Base-by-base conservation (phyloP, 2,329 filamentous ascomycete genomes). In the Laburnicola sp. region DNA sequence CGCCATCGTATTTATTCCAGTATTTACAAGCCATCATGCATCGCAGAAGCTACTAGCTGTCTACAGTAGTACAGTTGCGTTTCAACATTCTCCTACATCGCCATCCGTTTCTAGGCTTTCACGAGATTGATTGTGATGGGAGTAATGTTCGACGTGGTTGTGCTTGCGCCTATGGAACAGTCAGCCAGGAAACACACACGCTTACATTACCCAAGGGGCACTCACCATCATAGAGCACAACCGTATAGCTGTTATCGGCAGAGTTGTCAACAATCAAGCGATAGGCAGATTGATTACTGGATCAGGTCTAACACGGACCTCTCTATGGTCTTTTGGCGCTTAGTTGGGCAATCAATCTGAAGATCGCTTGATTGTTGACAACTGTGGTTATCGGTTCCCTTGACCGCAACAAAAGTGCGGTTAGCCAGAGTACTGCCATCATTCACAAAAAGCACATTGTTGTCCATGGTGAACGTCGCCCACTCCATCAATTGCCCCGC, bases 151-250 rank as follows among this genome's bases (percentile, higher is more conserved):
- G 51, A 30, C 11, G 56, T 58, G 3, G 57, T 59, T 25, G 47
- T 58, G 37, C 57, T 64, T 9, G 46, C 57, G 32, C 63, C 63
- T 66, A 45, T 21, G 35, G 2, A 11, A 22, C 8, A 8, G 27
- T 62, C 42, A 62, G 54, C 26, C 26, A 8, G 36, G 7, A 16
- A 9, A 37, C 4, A 9, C 23, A 27, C 16, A 30, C 31, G 16
- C 11, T 10, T 16, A 3, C 2, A 37, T 23, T 11, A 6, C 3
- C 10, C 11, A 7, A 35, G 22, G 16, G 16, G 1, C 11, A 62
- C 61, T 59, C 35, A 66, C 65, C 65, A 55, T 68, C 64, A 43
- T 66, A 66, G 11, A 66, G 48, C 30, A 63, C 64, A 22, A 68
- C 11, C 11, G 35, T 47, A 42, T 62, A 64, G 5, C 49, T 48